These are phyloP conservation scores for Eruca vesicaria DNA, from an alignment of 441 rosid genomes.

Conservation along the genomic window DNA sequence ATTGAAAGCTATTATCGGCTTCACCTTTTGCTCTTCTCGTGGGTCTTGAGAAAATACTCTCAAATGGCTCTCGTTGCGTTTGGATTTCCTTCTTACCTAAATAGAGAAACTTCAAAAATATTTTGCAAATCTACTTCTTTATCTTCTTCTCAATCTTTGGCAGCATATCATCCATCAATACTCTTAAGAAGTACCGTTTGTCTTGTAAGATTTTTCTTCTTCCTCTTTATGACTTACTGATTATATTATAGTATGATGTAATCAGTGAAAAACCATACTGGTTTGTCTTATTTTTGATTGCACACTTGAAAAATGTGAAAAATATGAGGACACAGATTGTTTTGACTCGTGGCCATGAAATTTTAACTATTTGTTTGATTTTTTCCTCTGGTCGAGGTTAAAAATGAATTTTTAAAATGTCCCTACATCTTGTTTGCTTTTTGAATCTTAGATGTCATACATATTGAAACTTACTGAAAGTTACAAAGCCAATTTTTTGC, in stretches of 20 bases:
- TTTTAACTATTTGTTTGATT: no score
- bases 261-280: neutral
- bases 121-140: slow-evolving; percentile 29
- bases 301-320: neutral
- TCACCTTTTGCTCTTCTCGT: slow-evolving; percentile 5
- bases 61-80: slow-evolving; percentile 62
- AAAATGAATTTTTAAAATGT: no score
- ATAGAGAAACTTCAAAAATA: slow-evolving; percentile 31
- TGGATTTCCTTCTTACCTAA: slow-evolving; percentile 44
- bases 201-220: slow-evolving; percentile 26
- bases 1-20: neutral
- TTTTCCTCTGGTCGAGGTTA: no score
- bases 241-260: neutral
- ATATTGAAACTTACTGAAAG: no score
- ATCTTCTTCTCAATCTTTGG: slow-evolving; percentile 37
- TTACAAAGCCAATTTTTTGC: no score
- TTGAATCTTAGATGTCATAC: no score
- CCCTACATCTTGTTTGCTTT: no score
- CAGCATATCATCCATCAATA: slow-evolving; percentile 42
- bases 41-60: neutral
- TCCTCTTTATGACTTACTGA: neutral
- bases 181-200: slow-evolving; percentile 37
- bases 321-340: neutral
- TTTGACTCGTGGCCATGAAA: neutral
- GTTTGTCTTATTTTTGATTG: neutral